Base-by-base conservation (phyloP, 106 monocot species). In the Alisma plantagoaquatica region DNA sequence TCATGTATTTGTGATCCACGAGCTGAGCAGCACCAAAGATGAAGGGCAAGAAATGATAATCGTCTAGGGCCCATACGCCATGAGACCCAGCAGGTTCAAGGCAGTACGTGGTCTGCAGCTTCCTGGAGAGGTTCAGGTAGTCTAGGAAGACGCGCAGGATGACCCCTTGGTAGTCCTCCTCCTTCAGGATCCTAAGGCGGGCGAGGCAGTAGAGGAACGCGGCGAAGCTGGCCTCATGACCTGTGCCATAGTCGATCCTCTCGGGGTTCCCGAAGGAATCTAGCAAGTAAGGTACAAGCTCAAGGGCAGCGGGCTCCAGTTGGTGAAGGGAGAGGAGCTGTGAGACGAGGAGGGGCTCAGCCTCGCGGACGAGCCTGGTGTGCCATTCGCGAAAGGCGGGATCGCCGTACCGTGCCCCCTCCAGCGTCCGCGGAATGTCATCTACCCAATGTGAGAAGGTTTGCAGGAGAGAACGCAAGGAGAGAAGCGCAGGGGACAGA, bases 1-100 rank as follows among this genome's bases (percentile, higher is more conserved):
- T 98, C 89, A 98, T 98, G 61, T 98, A 85, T 69, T 89, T 98
- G 58, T 98, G 96, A 65, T 87, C 96, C 8, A 98, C 62, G 15
- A 98, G 61, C 81, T 98, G 98, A 4, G 89, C 85, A 0, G 96
- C 73, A 3, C 98, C 98, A 42, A 98, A 98, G 1, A 89, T 69
- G 51, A 90, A 98, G 0, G 89, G 89, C 47, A 98, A 49, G 57
- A 98, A 98, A 52, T 98, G 98, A 70, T 82, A 90, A 46, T 98
- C 98, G 19, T 98, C 98, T 3, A 98, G 66, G 0, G 89, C 98
- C 98, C 98, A 98, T 3, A 98, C 98, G 2, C 98, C 89, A 28
- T 98, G 98, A 4, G 84, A 89, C 1, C 98, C 98, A 12, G 98
- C 98, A 0, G 89, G 98, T 54, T 98, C 98, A 8, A 98, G 82